Percentiles rank a stretch among this genome's conserved stretches.
These are phyloP conservation scores for Neckera pumila DNA, from an alignment of 225 moss, liverwort and hornwort genomes.

Conservation along the genomic window DNA sequence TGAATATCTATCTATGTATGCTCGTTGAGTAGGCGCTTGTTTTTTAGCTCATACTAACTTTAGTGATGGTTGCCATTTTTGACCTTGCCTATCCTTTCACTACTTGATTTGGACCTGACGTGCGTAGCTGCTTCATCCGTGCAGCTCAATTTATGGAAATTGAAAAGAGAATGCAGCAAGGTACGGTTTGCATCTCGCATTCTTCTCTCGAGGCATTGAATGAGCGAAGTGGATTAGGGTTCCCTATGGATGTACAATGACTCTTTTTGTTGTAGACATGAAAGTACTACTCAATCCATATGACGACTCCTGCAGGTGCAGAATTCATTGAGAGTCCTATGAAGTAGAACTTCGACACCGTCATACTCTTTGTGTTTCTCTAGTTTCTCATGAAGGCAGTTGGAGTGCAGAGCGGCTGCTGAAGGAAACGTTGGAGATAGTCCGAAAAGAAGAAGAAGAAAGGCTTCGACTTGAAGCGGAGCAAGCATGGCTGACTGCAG, in stretches of 20 bases:
- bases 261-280: neutral
- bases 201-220: neutral
- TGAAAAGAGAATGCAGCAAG: slow-evolving; percentile 21
- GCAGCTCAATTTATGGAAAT: slow-evolving; percentile 34
- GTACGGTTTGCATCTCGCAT: neutral
- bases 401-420: slow-evolving; percentile 38
- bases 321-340: neutral
- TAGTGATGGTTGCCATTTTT: neutral
- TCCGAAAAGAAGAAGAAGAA: slow-evolving; percentile 44
- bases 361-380: neutral
- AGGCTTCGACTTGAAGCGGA: slow-evolving; percentile 48
- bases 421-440: slow-evolving; percentile 33
- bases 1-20: neutral
- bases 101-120: neutral
- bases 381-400: neutral
- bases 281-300: neutral
- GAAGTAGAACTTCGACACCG: neutral
- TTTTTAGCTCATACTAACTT: neutral
- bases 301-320: neutral
- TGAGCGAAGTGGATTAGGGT: neutral
- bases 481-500: slow-evolving; percentile 60
- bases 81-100: neutral
- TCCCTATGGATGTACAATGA: neutral
- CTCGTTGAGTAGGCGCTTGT: neutral
- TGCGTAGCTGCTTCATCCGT: neutral